Evolutionary conservation across 2,329 filamentous ascomycete species (phyloP), one percentile per base, ranked within the genome.

Genomic region (Penicillium sp.): DNA sequence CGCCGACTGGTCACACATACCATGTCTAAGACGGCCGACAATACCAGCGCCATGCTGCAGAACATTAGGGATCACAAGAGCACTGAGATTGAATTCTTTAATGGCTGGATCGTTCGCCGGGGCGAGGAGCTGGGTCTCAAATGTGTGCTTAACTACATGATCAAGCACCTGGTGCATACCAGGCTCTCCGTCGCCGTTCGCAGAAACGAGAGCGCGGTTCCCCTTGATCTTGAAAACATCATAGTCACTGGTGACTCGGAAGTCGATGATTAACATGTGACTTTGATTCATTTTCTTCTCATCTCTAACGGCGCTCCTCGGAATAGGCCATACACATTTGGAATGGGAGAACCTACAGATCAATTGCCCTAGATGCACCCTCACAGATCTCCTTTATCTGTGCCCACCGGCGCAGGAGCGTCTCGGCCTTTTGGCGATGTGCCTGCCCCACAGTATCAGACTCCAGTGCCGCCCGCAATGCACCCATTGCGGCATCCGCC

Each of bases 11-110:
- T 81, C 7, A 70, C 78, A 4, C 76, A 73, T 46, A 73, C 87
- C 3, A 76, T 80, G 20, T 63, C 73, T 27, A 75, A 71, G 43
- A 84, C 81, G 10, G 74, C 75, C 10, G 70, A 79, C 47, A 81
- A 83, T 44, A 73, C 77, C 5, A 88, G 82, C 60, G 79, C 76
- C 18, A 89, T 95, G 82, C 73, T 88, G 5, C 77, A 79, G 46
- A 82, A 86, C 60, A 74, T 91, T 10, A 72, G 81, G 9, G 67
- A 71, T 1, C 86, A 87, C 13, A 37, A 1, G 72, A 73, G 53
- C 71, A 89, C 88, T 0, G 89, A 95, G 61, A 81, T 96, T 35
- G 82, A 91, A 40, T 95, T 86, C 62, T 80, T 92, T 58, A 96
- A 95, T 66, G 92, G 91, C 0, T 98, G 92, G 72, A 86, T 98